Base-by-base conservation (phyloP, 2,329 filamentous ascomycete genomes). In the Tolypocladium pustulatum region DNA sequence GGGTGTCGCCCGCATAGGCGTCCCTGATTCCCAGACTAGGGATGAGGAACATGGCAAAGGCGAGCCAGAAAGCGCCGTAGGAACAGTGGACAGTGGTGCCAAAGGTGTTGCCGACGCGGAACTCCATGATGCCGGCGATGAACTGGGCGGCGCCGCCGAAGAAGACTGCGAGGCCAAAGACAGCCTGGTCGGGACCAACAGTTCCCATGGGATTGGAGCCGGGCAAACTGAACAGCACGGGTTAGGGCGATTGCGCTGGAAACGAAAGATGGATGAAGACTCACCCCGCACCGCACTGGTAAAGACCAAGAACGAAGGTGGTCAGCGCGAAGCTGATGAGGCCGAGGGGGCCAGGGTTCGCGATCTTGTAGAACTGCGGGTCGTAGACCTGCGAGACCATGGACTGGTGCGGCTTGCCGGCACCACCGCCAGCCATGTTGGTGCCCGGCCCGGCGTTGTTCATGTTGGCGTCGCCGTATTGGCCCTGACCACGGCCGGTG, bases 101-200 rank as follows among this genome's bases (percentile, higher is more conserved):
- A 57, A 85, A 85, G 13, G 81, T 84, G 72, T 85, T 85, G n/a
- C 82, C 82, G 12, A 82, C 75, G 15, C 69, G 69, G 60, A 77
- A 77, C 63, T 77, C 70, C 70, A 77, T 74, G 32, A 89, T 87
- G 66, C 86, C 86, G 54, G 85, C 84, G 56, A 87, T 73, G 67
- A 88, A 73, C 69, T 89, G 86, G n/a, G 87, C 79, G 9, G 87
- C 74, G 59, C 86, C 86, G 69, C 86, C 86, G 69, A 88, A 87
- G 57, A 73, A 73, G 56, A 73, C 65, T 32, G 70, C 71, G 32
- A 73, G 58, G 7, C 71, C 71, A 37, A 73, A 72, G 58, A 73
- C 67, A 55, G 68, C 71, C 54, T 73, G 71, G 55, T 72, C 65
- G 49, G 71, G 71, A 4, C 71, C 71, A 30, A 73, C 67, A 20